Evolutionary conservation across 2,329 filamentous ascomycete species (phyloP).

Genomic region (Dactylellina parvicollis): DNA sequence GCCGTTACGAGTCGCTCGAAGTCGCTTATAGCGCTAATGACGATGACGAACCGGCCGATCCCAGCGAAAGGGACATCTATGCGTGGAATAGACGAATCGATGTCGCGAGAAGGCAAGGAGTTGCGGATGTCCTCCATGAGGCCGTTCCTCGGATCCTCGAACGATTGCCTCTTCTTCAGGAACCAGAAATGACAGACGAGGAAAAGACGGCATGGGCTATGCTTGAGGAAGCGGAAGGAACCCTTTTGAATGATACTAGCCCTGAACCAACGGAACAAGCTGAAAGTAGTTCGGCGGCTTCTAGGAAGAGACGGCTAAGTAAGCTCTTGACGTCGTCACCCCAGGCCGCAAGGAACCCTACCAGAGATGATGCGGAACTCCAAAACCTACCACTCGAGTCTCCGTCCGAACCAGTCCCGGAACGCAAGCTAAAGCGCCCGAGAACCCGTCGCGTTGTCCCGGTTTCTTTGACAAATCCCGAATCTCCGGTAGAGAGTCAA

Average conservation of each 20-base stretch:
- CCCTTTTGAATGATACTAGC: slow-evolving; percentile 6
- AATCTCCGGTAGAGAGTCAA: slow-evolving; percentile 61
- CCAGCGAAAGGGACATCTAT: slow-evolving; percentile 30
- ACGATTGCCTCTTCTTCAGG: slow-evolving; percentile 54
- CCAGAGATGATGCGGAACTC: slow-evolving; percentile 69
- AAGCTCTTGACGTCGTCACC: slow-evolving; percentile 68
- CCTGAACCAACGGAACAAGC: slow-evolving; percentile 61
- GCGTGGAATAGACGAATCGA: slow-evolving; percentile 52
- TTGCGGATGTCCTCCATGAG: slow-evolving; percentile 37
- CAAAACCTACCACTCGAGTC: slow-evolving; percentile 66
- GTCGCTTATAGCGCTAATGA: slow-evolving; percentile 38
- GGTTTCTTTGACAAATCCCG: slow-evolving; percentile 63
- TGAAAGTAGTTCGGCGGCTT: slow-evolving; percentile 91
- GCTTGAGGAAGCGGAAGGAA: slow-evolving; percentile 56
- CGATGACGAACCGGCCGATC: slow-evolving; percentile 38
- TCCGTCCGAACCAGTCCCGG: slow-evolving; percentile 63
- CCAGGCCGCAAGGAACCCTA: slow-evolving; percentile 62
- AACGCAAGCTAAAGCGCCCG: slow-evolving; percentile 87
- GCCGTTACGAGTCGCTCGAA: slow-evolving; percentile 59
- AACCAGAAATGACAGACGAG: slow-evolving; percentile 55
- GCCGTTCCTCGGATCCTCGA: slow-evolving; percentile 52
- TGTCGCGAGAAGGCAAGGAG: slow-evolving; percentile 52
- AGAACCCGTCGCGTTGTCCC: slow-evolving; percentile 76
- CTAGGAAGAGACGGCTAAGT: slow-evolving; percentile 84
- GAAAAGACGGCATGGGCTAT: slow-evolving; percentile 57